Conservation (phyloP, 345 rosid species). For the Cochlearia excelsa region DNA sequence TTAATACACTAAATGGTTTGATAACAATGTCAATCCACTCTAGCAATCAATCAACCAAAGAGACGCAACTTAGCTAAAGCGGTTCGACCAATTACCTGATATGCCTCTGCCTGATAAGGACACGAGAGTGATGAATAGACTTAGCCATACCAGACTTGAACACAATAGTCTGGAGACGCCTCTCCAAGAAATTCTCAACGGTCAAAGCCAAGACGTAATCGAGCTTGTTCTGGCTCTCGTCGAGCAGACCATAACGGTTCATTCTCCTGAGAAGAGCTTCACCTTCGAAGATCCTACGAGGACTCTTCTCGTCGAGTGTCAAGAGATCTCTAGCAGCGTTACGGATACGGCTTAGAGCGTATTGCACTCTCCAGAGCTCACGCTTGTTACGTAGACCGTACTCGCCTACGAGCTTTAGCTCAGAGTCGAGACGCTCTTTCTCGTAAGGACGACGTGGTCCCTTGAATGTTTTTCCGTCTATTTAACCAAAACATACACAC, state of each 20-base stretch:
- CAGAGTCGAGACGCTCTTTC: constrained; percentile 67
- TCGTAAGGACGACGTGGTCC: constrained; percentile 63
- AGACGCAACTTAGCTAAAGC: no score
- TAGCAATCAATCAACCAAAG: no score
- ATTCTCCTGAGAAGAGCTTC: constrained; percentile 59
- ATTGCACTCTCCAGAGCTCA: constrained; percentile 71
- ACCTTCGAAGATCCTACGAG: constrained; percentile 58
- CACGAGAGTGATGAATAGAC: constrained; percentile 66
- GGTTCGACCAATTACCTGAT: constrained; percentile 39
- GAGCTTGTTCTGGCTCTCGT: constrained; percentile 74
- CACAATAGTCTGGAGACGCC: constrained; percentile 62
- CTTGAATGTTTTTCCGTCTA: constrained; percentile 64
- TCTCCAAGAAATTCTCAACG: constrained; percentile 68
- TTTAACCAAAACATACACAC: neutral
- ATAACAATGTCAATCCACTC: no score
- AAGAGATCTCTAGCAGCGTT: constrained; percentile 60
- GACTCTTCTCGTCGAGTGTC: constrained; percentile 62
- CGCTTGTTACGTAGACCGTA: constrained; percentile 64
- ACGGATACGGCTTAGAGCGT: constrained; percentile 55
- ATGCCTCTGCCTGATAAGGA: constrained; percentile 67
- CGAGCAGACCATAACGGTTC: constrained; percentile 60
- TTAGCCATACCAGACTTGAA: constrained; percentile 72
- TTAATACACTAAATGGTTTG: no score
- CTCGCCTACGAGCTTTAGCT: constrained; percentile 61
- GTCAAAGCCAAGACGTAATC: constrained; percentile 71